Evolutionary conservation across 202 grass and related monocot genomes (phyloP), one percentile per base, ranked within the genome.

Genomic region (Saccharum hybrid): DNA sequence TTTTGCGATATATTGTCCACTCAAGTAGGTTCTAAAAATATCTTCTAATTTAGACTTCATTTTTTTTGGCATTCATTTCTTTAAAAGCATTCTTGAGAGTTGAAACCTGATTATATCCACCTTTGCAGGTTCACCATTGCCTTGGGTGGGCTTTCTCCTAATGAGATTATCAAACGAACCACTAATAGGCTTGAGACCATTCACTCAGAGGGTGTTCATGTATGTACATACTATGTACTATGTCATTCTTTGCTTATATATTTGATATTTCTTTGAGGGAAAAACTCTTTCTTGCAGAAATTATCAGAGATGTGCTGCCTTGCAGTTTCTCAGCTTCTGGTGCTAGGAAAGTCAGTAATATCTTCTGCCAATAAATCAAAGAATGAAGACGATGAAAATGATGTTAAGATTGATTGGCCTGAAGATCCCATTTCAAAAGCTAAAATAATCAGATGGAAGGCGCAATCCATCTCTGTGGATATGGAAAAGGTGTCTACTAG

Each of bases 121-220:
- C 18, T 90, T 63, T 81, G 54, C 88, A 97, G 92, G 86, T 97
- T 94, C 76, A 82, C 90, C 22, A 82, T 76, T 82, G 71, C 86
- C 39, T 84, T 94, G 49, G 88, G 89, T 69, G 96, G 93, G 65
- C 93, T 96, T 88, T 89, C 91, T 73, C 84, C 90, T 39, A 90
- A 90, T 78, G 96, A 99, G 71, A 94, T 99, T 74, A 87, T 99
- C 79, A 94, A 92, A 88, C 66, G 92, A 75, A 92, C 91, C 68
- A 96, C 84, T 42, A 80, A 94, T 83, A 99, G 93, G 78, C 90
- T 99, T 65, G 96, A 99, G 76, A 94, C 81, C 39, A 88, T 96
- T 86, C 93, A 99, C 76, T 99, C 96, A n/a, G 93, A 96, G 84
- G 90, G 96, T 80, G 88, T 99, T 83, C 96, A 99, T 89, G 93